Conservation (phyloP, 306 rosid species). For the Cotoneaster glaucophyllus region DNA sequence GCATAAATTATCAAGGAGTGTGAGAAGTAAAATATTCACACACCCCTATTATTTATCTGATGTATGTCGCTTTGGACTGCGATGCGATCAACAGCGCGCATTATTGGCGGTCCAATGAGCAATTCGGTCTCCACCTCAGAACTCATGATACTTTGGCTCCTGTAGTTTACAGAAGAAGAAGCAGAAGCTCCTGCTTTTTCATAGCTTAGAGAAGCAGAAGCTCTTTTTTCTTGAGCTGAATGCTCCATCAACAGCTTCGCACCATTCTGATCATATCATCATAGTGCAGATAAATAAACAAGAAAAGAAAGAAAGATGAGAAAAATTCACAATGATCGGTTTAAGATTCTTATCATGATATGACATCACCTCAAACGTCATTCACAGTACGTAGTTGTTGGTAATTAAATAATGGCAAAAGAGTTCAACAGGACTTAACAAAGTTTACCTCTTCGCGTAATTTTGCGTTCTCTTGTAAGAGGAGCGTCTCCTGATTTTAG, state of each 20-base stretch:
- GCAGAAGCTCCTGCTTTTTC: no score
- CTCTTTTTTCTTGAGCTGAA: constrained; percentile 11
- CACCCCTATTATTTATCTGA: neutral
- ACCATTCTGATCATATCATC: neutral
- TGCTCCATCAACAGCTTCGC: neutral
- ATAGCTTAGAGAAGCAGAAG: no score
- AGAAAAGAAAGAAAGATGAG: neutral
- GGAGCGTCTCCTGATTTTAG: constrained; percentile 41
- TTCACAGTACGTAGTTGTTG: neutral
- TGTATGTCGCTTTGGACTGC: neutral
- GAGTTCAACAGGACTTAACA: neutral
- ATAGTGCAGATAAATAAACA: neutral
- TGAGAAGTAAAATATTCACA: no score
- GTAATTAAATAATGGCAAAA: neutral
- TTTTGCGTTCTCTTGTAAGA: constrained; percentile 34
- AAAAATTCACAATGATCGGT: neutral
- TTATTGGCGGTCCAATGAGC: constrained; percentile 42
- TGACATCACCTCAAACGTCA: neutral
- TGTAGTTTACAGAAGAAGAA: neutral
- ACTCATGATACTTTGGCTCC: constrained; percentile 17
- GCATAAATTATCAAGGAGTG: no score
- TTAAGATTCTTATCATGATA: no score
- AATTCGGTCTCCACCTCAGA: constrained; percentile 38
- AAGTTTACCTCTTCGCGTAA: constrained; percentile 37
- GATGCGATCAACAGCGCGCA: no score